A percentile compares a stretch with the other conserved stretches of the same genome.
These are phyloP conservation scores for Neofusicoccum kwambonambiense DNA, from an alignment of 2,329 filamentous ascomycete genomes.

Conservation along the genomic window DNA sequence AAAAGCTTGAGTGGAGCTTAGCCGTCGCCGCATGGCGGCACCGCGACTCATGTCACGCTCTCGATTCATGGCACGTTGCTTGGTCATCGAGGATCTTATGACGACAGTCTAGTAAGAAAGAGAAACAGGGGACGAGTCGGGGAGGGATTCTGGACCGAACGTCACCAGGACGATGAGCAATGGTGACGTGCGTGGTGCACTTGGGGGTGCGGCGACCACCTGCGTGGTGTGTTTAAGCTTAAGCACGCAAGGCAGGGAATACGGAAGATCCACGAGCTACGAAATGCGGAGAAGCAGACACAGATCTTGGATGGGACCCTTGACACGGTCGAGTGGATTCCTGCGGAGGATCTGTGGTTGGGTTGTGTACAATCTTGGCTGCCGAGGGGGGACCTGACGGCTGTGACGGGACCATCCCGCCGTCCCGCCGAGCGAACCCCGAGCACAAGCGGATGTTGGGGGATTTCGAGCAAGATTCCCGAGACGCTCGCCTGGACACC, in stretches of 20 bases:
- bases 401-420: not conserved
- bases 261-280: not conserved
- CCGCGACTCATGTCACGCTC: not conserved
- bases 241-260: not conserved
- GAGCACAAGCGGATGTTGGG: not conserved
- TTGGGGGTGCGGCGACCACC: not conserved
- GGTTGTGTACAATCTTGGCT: conserved; percentile 3
- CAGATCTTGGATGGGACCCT: conserved; percentile 15
- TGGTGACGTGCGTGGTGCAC: not conserved
- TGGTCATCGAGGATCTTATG: not conserved
- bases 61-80: not conserved
- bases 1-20: conserved; percentile 5
- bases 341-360: conserved; percentile 14
- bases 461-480: not conserved
- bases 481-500: not conserved
- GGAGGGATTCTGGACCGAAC: not conserved
- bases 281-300: conserved; percentile 10
- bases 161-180: not conserved
- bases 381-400: not conserved
- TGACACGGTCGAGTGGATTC: conserved; percentile 5
- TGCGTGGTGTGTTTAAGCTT: conserved; percentile 10
- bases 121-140: not conserved
- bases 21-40: not conserved
- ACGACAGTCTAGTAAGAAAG: not conserved
- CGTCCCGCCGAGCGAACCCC: not conserved